Conservation (phyloP, 1,284 basidiomycete genomes). For the Cryptococcus floricola region DNA sequence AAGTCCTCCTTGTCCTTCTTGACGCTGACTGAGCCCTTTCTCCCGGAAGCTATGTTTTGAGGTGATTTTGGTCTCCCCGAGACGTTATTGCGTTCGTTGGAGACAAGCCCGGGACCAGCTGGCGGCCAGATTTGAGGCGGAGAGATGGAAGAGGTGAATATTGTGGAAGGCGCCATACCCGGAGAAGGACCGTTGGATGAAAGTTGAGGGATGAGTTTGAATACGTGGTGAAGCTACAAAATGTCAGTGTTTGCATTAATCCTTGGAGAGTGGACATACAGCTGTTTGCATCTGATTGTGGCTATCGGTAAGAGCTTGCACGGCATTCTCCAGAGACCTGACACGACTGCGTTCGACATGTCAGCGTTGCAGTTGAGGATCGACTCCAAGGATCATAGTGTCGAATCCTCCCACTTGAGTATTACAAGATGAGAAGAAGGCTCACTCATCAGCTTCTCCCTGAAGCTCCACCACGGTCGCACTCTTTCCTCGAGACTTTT, state of each 20-base stretch:
- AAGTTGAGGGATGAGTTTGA: slow-evolving; percentile 35
- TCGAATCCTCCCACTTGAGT: too few relatives aligned
- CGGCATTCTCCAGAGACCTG: slow-evolving; percentile 36
- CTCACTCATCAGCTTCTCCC: slow-evolving; percentile 52
- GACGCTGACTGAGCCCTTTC: background rate
- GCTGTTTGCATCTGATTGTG: slow-evolving; percentile 46
- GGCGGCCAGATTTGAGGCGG: slow-evolving; percentile 24
- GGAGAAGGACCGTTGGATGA: slow-evolving; percentile 17
- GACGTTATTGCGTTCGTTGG: slow-evolving; percentile 3
- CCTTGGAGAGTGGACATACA: slow-evolving; percentile 5
- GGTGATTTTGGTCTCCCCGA: slow-evolving; percentile 19
- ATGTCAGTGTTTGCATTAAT: background rate
- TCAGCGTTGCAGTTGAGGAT: too few relatives aligned
- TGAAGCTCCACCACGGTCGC: slow-evolving; percentile 54
- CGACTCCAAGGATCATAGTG: too few relatives aligned
- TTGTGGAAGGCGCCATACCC: slow-evolving; percentile 26
- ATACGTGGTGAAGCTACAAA: slow-evolving; percentile 40
- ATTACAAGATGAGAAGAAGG: background rate
- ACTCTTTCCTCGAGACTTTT: slow-evolving; percentile 22
- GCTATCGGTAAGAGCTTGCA: slow-evolving; percentile 36
- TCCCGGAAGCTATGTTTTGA: slow-evolving; percentile 32
- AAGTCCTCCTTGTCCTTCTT: slow-evolving; percentile 51
- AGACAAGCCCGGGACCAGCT: too few relatives aligned
- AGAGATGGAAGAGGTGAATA: slow-evolving; percentile 32
- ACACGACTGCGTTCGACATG: slow-evolving; percentile 23